These are phyloP conservation scores for Alternaria brassicicola DNA, from an alignment of 2,329 filamentous ascomycete genomes.

Conservation along the genomic window DNA sequence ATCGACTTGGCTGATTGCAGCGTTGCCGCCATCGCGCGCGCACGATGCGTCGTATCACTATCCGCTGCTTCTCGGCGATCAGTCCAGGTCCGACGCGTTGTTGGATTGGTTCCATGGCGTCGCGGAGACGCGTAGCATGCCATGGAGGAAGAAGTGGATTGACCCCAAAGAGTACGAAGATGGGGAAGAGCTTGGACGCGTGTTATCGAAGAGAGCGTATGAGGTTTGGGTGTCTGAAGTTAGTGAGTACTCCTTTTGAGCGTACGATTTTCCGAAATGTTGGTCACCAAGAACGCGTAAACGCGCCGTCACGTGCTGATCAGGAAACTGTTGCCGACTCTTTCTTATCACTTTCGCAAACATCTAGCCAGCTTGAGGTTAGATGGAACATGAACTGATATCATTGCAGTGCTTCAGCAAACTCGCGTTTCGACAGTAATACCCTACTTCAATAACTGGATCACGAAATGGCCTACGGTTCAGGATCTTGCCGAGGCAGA, in stretches of 20 bases:
- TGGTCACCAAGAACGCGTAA: not conserved
- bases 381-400: not conserved
- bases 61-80: conserved; percentile 33
- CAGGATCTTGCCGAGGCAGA: conserved; percentile 60
- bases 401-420: conserved; percentile 63
- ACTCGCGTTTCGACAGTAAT: conserved; percentile 67
- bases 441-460: conserved; percentile 69
- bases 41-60: conserved; percentile 41
- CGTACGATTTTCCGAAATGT: not conserved
- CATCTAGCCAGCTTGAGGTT: not conserved
- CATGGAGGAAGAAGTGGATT: conserved; percentile 62
- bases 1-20: conserved; percentile 10
- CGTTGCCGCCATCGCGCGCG: conserved; percentile 34
- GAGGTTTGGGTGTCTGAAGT: conserved; percentile 72
- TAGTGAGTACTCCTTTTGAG: conserved; percentile 45
- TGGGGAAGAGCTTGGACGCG: conserved; percentile 40
- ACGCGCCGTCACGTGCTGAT: conserved; percentile 26
- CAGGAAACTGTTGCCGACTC: not conserved
- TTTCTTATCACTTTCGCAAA: not conserved
- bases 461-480: conserved; percentile 65
- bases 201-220: conserved; percentile 63
- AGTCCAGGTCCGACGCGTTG: conserved; percentile 23
- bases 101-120: conserved; percentile 42
- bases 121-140: conserved; percentile 44
- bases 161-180: conserved; percentile 48